Evolutionary conservation across 768 basidiomycete species (phyloP).

Genomic region (Lentinula raphanica): DNA sequence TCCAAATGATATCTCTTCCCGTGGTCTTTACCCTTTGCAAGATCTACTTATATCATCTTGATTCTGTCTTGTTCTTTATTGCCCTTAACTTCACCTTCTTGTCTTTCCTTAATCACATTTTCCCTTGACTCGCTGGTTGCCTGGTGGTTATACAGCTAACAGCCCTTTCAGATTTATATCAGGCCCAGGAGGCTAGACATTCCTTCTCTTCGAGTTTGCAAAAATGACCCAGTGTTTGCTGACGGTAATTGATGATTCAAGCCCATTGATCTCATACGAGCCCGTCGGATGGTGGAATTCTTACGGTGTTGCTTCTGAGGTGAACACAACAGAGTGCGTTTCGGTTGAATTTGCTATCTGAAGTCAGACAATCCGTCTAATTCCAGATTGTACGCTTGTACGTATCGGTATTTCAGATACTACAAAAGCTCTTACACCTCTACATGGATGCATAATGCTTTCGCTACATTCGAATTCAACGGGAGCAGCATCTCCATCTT

Average conservation of each 20-base stretch:
- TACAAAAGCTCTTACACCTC: slow-evolving; percentile 22
- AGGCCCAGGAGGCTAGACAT: not conserved
- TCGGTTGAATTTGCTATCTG: not conserved
- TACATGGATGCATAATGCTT: slow-evolving; percentile 21
- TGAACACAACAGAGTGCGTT: not conserved
- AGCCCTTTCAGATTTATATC: not conserved
- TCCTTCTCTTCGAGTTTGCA: not conserved
- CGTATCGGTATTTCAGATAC: slow-evolving; percentile 18
- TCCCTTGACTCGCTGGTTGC: not conserved
- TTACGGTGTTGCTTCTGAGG: not conserved
- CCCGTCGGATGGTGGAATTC: slow-evolving; percentile 3
- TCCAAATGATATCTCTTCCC: too few species aligned
- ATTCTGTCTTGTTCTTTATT: not conserved
- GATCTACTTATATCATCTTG: not conserved
- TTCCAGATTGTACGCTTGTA: too few species aligned
- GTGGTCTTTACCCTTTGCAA: too few species aligned
- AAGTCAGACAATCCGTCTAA: slow-evolving; percentile 16
- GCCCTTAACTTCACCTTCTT: not conserved
- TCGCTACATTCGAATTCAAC: slow-evolving; percentile 23
- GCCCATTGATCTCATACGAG: slow-evolving; percentile 4
- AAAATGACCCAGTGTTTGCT: slow-evolving; percentile 15
- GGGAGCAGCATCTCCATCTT: slow-evolving; percentile 27
- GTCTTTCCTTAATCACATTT: not conserved
- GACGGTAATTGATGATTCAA: slow-evolving; percentile 8
- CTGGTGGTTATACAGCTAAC: too few species aligned